Conservation (phyloP, 2,329 filamentous ascomycete genomes). For the Diaporthe vaccinii region DNA sequence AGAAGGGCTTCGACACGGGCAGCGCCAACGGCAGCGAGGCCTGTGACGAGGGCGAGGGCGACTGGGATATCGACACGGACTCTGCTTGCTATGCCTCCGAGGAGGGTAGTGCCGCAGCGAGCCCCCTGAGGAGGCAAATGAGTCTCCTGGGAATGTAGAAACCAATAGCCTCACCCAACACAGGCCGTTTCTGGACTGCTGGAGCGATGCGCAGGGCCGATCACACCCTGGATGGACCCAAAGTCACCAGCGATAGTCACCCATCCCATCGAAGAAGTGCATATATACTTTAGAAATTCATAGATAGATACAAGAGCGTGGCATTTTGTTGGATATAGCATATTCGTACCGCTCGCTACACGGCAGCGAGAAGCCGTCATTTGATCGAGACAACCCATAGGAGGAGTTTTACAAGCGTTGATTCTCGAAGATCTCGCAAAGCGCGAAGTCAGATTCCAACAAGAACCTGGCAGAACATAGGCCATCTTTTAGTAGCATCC, state of each 20-base stretch:
- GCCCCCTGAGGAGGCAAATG: slow-evolving; percentile 80
- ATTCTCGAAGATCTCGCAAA: slow-evolving; percentile 3
- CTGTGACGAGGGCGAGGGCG: slow-evolving; percentile 70
- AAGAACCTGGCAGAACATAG: background rate
- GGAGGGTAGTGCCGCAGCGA: slow-evolving; percentile 76
- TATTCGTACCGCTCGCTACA: slow-evolving; percentile 22
- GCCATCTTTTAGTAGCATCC: background rate
- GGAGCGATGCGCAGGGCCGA: background rate
- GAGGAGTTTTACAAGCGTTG: slow-evolving; percentile 23
- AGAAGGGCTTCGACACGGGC: slow-evolving; percentile 85
- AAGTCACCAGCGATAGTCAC: background rate
- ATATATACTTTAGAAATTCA: slow-evolving; percentile 24
- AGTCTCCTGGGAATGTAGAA: slow-evolving; percentile 74
- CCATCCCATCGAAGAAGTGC: background rate
- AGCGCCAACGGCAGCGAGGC: slow-evolving; percentile 50
- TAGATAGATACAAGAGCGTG: slow-evolving; percentile 34
- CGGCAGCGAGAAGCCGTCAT: slow-evolving; percentile 31
- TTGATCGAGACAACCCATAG: background rate
- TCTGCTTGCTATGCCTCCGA: slow-evolving; percentile 79
- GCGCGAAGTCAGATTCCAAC: background rate
- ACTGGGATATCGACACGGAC: slow-evolving; percentile 97
- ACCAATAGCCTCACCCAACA: background rate
- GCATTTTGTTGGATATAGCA: slow-evolving; percentile 34
- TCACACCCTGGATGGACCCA: background rate
- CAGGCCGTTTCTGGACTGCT: background rate